Evolutionary conservation across 2,329 filamentous ascomycete species (phyloP).

Genomic region (Cercospora sp.): DNA sequence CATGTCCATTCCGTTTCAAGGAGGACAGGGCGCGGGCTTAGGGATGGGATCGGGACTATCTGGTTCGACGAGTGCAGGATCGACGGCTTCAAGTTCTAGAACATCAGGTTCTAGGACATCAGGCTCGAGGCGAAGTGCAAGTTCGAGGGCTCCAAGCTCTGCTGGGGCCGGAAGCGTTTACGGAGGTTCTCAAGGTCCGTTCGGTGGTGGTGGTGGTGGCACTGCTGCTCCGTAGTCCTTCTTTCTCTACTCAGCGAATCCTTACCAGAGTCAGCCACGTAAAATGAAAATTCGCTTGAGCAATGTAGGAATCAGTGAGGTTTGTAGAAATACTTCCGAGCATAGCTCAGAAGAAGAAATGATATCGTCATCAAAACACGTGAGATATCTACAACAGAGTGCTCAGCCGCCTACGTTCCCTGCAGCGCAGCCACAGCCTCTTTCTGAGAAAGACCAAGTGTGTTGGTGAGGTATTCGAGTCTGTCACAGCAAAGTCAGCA

Average conservation of each 20-base stretch:
- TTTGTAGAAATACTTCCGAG: neutral
- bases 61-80: neutral
- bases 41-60: neutral
- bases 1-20: neutral
- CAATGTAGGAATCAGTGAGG: neutral
- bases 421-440: slow-evolving; percentile 47
- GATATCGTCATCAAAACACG: neutral
- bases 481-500: slow-evolving; percentile 41
- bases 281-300: neutral
- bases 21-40: neutral
- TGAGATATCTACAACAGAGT: neutral
- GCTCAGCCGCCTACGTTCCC: neutral
- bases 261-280: neutral
- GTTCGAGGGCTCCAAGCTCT: neutral
- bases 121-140: neutral
- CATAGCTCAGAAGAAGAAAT: neutral
- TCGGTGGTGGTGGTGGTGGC: neutral
- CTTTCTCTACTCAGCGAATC: neutral
- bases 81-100: neutral
- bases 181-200: neutral
- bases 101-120: neutral
- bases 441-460: slow-evolving; percentile 58
- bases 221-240: neutral
- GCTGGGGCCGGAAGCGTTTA: neutral
- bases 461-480: slow-evolving; percentile 63